phyloP scores from a whole-genome alignment of 2,329 filamentous ascomycete genomes.

The Alternaria conjuncta region DNA sequence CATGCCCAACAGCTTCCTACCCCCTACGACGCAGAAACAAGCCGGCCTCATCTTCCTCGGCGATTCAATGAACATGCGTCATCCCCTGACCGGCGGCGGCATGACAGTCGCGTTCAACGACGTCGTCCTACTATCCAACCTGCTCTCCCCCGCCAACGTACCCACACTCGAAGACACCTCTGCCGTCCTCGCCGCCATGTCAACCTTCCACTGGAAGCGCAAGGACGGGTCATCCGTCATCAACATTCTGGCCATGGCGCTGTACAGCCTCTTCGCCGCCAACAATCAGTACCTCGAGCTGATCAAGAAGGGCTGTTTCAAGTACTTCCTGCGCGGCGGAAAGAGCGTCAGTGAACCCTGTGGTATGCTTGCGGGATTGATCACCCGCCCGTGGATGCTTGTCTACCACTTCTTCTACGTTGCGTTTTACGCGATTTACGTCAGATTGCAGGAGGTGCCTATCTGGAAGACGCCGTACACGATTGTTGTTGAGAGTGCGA shows the following conservation, averaged over 20 bases:
- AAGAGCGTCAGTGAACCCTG: constrained; percentile 79
- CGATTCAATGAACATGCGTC: constrained; percentile 99
- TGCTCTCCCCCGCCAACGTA: constrained; percentile 73
- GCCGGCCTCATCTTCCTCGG: constrained; percentile 82
- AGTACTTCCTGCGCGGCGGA: constrained; percentile 81
- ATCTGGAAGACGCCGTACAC: constrained; percentile 53
- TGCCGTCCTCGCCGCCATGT: constrained; percentile 72
- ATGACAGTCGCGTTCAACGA: constrained; percentile 99
- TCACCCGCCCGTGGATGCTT: constrained; percentile 76
- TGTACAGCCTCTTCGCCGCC: constrained; percentile 91
- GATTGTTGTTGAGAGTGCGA: constrained; percentile 67
- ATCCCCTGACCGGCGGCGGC: constrained; percentile 93
- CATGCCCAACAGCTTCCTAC: constrained; percentile 97
- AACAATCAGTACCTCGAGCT: constrained; percentile 68
- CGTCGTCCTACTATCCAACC: constrained; percentile 75
- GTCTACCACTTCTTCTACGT: constrained; percentile 95
- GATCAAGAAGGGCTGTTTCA: constrained; percentile 89
- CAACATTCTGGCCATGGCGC: constrained; percentile 95
- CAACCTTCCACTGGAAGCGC: constrained; percentile 82
- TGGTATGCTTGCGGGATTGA: constrained; percentile 80
- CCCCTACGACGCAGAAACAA: constrained; percentile 73
- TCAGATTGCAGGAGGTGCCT: constrained; percentile 59
- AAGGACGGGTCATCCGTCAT: constrained; percentile 86
- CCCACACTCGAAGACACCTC: constrained; percentile 71
- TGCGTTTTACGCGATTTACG: constrained; percentile 85